These are phyloP conservation scores for Colletotrichum sp. DNA, from an alignment of 2,329 filamentous ascomycete species.

Conservation along the genomic window DNA sequence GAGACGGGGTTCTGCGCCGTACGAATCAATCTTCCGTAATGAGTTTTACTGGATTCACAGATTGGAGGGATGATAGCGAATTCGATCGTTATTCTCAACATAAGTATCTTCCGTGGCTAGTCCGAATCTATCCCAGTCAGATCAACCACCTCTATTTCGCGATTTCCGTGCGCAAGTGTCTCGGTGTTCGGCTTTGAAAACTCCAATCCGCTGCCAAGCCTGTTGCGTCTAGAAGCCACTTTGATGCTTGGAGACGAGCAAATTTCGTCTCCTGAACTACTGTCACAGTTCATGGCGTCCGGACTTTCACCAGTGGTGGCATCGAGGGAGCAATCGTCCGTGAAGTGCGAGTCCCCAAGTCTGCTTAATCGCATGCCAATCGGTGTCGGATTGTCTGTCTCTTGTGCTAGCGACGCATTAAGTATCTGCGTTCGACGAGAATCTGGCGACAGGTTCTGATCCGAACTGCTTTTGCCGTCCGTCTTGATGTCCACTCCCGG, in stretches of 20 bases:
- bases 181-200: not conserved
- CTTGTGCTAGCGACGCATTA: not conserved
- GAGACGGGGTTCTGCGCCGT: fast-evolving
- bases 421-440: not conserved
- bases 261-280: not conserved
- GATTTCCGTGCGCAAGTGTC: not conserved
- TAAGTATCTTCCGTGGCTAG: not conserved
- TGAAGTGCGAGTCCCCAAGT: not conserved
- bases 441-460: not conserved
- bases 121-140: not conserved
- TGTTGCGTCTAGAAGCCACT: not conserved
- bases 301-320: not conserved
- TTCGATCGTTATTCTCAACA: not conserved
- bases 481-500: not conserved
- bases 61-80: not conserved
- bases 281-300: not conserved
- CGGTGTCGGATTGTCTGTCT: not conserved
- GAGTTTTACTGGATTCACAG: not conserved
- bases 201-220: not conserved
- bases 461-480: not conserved
- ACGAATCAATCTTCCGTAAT: not conserved
- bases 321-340: not conserved
- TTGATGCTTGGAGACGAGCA: not conserved
- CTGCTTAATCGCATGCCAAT: fast-evolving
- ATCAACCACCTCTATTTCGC: not conserved